Base-by-base conservation (phyloP, 768 basidiomycete species). In the Agrocybe pediades region DNA sequence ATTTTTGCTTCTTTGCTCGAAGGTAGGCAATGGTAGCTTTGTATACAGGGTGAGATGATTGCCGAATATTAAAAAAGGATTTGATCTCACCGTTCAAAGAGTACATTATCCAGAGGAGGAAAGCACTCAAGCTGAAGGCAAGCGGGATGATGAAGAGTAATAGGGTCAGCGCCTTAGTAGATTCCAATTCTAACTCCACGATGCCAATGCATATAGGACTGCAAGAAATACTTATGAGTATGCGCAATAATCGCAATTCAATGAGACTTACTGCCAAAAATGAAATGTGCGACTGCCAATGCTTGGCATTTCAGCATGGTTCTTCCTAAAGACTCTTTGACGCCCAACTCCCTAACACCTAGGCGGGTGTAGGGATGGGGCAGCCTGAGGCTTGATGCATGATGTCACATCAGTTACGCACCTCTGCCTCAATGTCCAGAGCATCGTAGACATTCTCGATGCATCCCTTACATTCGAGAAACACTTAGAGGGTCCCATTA, bases 121-220 rank as follows among this genome's bases (percentile, higher is more conserved):
- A 99, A 1, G 88, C 87, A 53, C 94, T 96, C n/a, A 99, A 78
- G 1, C 94, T 95, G 71, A 98, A 89, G 1, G 96, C 92, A 45
- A 99, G 78, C 5, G 97, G 97, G 55, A 98, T 86, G 57, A 98
- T 90, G 66, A 98, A 94, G 61, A 97, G 66, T 56, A 99, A 75
- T 23, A 97, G 80, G 46, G 92, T 68, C 49, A 96, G 74, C 0
- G 90, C 88, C 7, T 93, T 92, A 0, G 94, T 93, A 19, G 89
- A 90, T 68, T 98, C 95, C 27, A 98, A 78, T 61, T 93, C 85
- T 23, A 99, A 82, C 68, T 95, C 87, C 40, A 97, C 96, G 39
- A 96, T 95, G 17, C 97, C 97, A 48, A 98, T 84, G 93, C 90
- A 66, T 98, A 99, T 40, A 98, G 71, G 27, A 95, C 91, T 93